Conservation (phyloP, 257 asterid species). For the Penstemon eatonii region DNA sequence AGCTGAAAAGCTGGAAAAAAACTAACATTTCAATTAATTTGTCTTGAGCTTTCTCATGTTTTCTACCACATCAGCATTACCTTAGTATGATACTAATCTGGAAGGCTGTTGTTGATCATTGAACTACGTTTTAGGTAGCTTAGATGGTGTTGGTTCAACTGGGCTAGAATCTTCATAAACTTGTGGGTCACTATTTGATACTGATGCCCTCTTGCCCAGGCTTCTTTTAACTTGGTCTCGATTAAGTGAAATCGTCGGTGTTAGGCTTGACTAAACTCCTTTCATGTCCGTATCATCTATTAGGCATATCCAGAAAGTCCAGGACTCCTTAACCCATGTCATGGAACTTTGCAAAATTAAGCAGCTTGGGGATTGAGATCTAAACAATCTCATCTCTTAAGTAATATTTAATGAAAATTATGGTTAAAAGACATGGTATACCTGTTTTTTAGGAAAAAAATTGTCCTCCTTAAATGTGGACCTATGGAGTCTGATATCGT, state of each 20-base stretch:
- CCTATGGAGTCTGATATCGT: background rate
- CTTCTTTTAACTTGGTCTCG: background rate
- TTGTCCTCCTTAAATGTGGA: too few relatives aligned
- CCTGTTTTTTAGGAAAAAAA: too few relatives aligned
- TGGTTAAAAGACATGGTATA: background rate
- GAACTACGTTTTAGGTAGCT: background rate
- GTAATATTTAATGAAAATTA: background rate
- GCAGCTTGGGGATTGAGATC: background rate
- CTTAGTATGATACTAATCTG: slow-evolving; percentile 2
- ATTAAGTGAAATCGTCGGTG: background rate
- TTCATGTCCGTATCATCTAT: too few relatives aligned
- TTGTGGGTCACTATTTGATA: background rate
- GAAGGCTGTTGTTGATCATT: background rate
- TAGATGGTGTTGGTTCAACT: background rate
- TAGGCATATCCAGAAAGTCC: background rate
- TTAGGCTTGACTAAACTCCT: background rate
- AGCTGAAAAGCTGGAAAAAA: slow-evolving; percentile 1
- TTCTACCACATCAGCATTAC: background rate
- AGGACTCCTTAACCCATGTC: background rate
- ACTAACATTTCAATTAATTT: background rate
- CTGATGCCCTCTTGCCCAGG: background rate
- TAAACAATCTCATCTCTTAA: too few relatives aligned
- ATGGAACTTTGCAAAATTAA: background rate
- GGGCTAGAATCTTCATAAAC: background rate
- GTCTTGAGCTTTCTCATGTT: background rate